Base-by-base conservation (phyloP, 2,329 filamentous ascomycete species). In the Tolypocladium nubicola region DNA sequence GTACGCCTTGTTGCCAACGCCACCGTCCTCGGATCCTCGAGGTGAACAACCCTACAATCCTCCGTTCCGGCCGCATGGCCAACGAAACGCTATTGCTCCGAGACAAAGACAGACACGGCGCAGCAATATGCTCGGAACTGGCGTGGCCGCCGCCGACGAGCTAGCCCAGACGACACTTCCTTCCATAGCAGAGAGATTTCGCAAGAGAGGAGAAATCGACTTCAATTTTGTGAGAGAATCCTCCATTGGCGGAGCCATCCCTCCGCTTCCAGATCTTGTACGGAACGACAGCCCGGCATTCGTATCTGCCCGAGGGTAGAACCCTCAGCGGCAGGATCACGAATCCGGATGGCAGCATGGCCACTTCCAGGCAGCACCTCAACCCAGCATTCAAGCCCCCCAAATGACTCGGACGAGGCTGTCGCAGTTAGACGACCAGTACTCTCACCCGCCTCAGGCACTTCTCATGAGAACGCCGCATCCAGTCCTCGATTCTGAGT, bases 381-480 rank as follows among this genome's bases (percentile, higher is more conserved):
- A 35, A 21, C 23, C 11, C 26, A 21, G 47, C 30, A 50, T 23
- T 10, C 9, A 23, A 8, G 21, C 19, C 5, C 16, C 21, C 2
- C 23, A 41, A 10, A 11, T 5, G 7, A 49, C 19, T 21, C 14
- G 30, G n/a, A 39, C 38, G 33, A 55, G 49, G 5, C 5, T 16
- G 30, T 43, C 26, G 9, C 45, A 45, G 4, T 6, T n/a, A 3
- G 23, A 26, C 57, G 47, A 21, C 23, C 56, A 23, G 33, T 41
- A 50, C 26, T 56, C 58, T n/a, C 59, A 60, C 23, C 16, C 43
- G 21, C 16, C 10, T 2, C 59, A 60, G 10, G 55, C 41, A 7
- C 41, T 56, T 7, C 55, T 57, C 19, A 54, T 55, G 53, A 53
- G 50, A 52, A 61, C 55, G 6, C 59, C 59, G 41, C 45, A 41